A percentile compares a stretch with the other conserved stretches of the same genome.
Conservation (phyloP, 441 rosid species). For the Jatropha multifida region DNA sequence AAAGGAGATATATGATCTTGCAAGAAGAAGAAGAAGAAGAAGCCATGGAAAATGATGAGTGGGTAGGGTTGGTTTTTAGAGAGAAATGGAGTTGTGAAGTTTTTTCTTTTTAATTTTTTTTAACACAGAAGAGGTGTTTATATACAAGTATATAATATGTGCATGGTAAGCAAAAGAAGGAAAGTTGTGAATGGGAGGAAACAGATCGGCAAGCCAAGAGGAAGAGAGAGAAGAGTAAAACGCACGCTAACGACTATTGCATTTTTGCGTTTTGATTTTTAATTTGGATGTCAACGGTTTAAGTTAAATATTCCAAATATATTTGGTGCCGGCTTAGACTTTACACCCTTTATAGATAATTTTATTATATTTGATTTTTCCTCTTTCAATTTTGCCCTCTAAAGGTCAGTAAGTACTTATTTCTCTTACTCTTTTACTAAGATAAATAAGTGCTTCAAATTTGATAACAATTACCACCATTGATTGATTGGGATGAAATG, state of each 20-base stretch:
- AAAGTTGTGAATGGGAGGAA: conserved; percentile 33
- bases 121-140: background rate
- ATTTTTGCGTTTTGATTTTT: conserved; percentile 22
- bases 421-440: too few species aligned
- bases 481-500: too few species aligned
- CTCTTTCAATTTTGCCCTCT: background rate
- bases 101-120: background rate
- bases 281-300: conserved; percentile 39
- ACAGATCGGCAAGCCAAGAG: background rate
- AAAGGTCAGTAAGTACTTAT: background rate
- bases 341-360: conserved; percentile 3
- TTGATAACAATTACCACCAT: too few species aligned
- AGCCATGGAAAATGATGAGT: conserved; percentile 10
- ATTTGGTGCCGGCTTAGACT: conserved; percentile 42
- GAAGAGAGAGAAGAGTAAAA: conserved; percentile 35
- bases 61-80: conserved; percentile 12
- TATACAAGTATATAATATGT: conserved; percentile 12
- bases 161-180: background rate
- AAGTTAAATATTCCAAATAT: conserved; percentile 1
- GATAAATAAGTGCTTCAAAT: too few species aligned
- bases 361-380: too few species aligned
- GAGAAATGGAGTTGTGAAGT: background rate
- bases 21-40: conserved; percentile 23
- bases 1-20: conserved; percentile 25
- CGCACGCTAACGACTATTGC: conserved; percentile 47